These are phyloP conservation scores for Populus hybrid DNA, from an alignment of 441 rosid genomes.

Conservation along the genomic window DNA sequence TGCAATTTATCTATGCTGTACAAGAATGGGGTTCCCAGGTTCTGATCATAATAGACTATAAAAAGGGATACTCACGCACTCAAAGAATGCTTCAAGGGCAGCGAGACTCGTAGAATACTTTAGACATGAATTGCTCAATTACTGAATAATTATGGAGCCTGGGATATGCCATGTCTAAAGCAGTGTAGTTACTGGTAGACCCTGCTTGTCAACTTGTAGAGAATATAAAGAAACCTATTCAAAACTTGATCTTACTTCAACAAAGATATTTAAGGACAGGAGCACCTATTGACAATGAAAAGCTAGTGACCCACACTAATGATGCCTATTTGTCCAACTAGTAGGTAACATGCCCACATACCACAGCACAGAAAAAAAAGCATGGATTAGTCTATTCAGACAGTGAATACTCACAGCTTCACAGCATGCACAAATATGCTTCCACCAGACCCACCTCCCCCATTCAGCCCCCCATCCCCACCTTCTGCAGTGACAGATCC, in stretches of 20 bases:
- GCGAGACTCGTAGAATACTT: background rate
- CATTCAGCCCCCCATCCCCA: constrained; percentile 68
- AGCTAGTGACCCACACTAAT: background rate
- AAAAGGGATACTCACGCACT: background rate
- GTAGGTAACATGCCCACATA: background rate
- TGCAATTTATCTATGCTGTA: background rate
- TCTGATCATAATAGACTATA: background rate
- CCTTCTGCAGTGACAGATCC: constrained; percentile 83
- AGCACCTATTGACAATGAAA: background rate
- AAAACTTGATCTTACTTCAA: background rate
- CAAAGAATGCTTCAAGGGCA: background rate
- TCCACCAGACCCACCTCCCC: constrained; percentile 99
- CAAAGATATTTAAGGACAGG: background rate
- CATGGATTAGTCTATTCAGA: constrained; percentile 8
- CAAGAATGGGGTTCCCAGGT: background rate
- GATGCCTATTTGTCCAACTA: constrained; percentile 7
- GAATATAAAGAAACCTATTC: background rate
- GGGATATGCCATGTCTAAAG: background rate
- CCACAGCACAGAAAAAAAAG: constrained; percentile 5
- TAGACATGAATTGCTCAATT: background rate
- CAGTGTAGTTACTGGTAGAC: background rate
- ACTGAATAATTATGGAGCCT: background rate
- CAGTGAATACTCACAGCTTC: constrained; percentile 69
- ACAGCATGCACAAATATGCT: constrained; percentile 63
- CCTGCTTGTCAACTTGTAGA: background rate